Base-by-base conservation (phyloP, 169 alveolate species). In the Eimeria necatrix region DNA sequence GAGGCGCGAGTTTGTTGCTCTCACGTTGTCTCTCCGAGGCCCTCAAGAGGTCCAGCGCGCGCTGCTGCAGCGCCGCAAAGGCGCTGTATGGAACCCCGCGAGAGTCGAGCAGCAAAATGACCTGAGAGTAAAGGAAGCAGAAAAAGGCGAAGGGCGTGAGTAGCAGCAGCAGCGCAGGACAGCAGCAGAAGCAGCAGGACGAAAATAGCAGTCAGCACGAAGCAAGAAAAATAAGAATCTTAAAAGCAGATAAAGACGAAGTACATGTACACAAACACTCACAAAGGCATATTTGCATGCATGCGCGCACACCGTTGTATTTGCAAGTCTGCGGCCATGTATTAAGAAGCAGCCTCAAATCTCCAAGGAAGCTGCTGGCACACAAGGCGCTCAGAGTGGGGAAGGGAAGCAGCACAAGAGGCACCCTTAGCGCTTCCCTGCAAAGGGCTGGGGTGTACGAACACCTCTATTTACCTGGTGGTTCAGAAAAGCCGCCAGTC, bases 91-190 rank as follows among this genome's bases (percentile, higher is more conserved):
- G 32, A 41, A 78, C 88, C 46, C 88, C 68, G 32, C 16, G 88
- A 14, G 88, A 24, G 18, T 78, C 88, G 48, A 78, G 64, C 59
- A 78, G 68, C 88, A 78, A 18, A 18, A 78, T 78, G 41, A 78
- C 88, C 88, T 78, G 88, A 18, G 20, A 10, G 68, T 10, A 10
- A 56, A 18, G 68, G 20, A 2, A 56, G 20, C 68, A 56, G 68
- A 18, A 56, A 56, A 56, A 56, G 68, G 68, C 68, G 20, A 2
- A 56, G 68, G 68, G 22, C 41, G 41, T 14, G 41, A 32, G 41
- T 2, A 32, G 41, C 41, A 32, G 41, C 41, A 32, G 41, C 41
- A 32, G 2, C 2, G 41, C 41, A 32, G 41, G 41, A 32, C 41
- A 32, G 41, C 41, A 32, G 41, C 41, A 32, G n/a, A n/a, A n/a